Base-by-base conservation (phyloP, 2,329 filamentous ascomycete genomes). In the Colletotrichum musicola region DNA sequence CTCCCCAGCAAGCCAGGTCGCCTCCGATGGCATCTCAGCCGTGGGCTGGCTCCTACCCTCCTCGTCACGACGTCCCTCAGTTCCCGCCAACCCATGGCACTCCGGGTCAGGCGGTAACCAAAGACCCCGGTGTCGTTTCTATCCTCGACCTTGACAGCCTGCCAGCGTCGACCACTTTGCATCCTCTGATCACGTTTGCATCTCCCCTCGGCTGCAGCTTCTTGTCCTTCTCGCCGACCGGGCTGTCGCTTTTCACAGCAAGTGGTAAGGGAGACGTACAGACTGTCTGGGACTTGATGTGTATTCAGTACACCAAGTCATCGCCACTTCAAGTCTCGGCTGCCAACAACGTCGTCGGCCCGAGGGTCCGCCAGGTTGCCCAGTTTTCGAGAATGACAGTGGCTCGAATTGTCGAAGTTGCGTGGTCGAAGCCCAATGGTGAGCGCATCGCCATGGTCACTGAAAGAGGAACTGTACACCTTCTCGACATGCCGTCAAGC, bases 371-470 rank as follows among this genome's bases (percentile, higher is more conserved):
- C 55, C 93, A 97, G 77, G 86, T 98, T 69, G 93, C 94, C 7
- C 90, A 95, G 69, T 98, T 97, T 76, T 93, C 93, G 20, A 90
- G 96, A 47, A 92, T 98, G 88, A 98, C 95, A 2, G 92, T 95
- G 56, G 94, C 96, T 3, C 92, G 93, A 62, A 93, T 98, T 63
- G 88, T 98, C 22, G 95, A 98, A 75, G 93, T 97, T 49, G 89
- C 90, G 3, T 99, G 96, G 96, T 92, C 92, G 1, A 87, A 89
- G 62, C 93, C 93, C 4, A 90, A 91, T 64, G 93, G 93, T 22
- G 93, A 97, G 76, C 91, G 93, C 67, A 82, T 97, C 46, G 95
- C 95, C 1, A 90, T 99, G 81, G 90, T 98, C 27, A 98, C 96
- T 0, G 94, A 97, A 75, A 93, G 95, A 73, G 94, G 95, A n/a